phyloP scores from a whole-genome alignment of 2,329 filamentous ascomycete species.

The Geoglossum cookeanum region DNA sequence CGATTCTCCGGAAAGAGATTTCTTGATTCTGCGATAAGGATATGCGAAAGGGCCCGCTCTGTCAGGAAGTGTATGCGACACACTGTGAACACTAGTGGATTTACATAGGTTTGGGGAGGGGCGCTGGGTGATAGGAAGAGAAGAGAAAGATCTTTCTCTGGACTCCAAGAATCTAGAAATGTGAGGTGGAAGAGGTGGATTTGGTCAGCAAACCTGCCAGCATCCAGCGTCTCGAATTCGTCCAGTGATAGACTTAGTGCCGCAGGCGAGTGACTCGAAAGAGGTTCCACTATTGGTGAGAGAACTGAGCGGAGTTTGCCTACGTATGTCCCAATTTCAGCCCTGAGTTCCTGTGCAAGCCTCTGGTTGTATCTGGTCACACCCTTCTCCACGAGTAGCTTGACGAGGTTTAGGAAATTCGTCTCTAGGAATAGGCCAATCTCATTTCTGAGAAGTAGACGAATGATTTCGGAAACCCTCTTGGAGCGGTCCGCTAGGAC shows the following conservation, averaged over 20 bases:
- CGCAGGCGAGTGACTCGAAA: neutral
- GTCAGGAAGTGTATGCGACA: conserved; percentile 14
- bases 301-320: conserved; percentile 9
- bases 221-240: conserved; percentile 10
- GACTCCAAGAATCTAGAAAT: conserved; percentile 14
- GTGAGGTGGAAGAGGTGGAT: conserved; percentile 15
- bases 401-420: conserved; percentile 13
- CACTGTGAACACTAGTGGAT: conserved; percentile 15
- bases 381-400: conserved; percentile 14
- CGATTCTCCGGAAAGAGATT: conserved; percentile 11
- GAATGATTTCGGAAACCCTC: conserved; percentile 10
- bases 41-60: conserved; percentile 13
- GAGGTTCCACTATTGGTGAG: conserved; percentile 6
- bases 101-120: conserved; percentile 11
- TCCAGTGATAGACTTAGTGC: conserved; percentile 4
- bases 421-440: conserved; percentile 13
- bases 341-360: conserved; percentile 11
- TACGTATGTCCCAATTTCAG: conserved; percentile 9
- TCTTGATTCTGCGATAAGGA: conserved; percentile 12
- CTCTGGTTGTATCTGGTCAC: conserved; percentile 13
- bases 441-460: conserved; percentile 11
- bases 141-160: conserved; percentile 14
- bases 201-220: conserved; percentile 13
- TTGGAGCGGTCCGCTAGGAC: conserved; percentile 9
- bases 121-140: conserved; percentile 14